Conservation (phyloP, 257 asterid genomes). For the Petunia axillaris region DNA sequence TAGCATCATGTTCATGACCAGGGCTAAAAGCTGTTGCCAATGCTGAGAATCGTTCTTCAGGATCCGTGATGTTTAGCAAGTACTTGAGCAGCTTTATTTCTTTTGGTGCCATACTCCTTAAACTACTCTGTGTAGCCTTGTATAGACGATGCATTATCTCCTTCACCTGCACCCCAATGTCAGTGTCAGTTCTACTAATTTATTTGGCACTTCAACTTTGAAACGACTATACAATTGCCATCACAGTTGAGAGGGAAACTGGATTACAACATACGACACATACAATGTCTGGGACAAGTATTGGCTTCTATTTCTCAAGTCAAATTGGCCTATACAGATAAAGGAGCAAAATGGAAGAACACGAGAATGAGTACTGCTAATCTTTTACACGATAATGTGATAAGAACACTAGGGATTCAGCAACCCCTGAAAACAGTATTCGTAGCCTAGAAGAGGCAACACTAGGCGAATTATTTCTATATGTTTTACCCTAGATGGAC, state of each 20-base stretch:
- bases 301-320: not conserved
- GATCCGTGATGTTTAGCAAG: slow-evolving; percentile 82
- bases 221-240: not conserved
- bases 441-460: too few relatives aligned
- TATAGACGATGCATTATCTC: slow-evolving; percentile 84
- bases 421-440: too few relatives aligned
- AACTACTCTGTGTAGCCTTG: slow-evolving; percentile 82
- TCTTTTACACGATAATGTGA: not conserved
- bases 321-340: not conserved
- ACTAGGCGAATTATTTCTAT: too few relatives aligned
- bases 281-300: not conserved
- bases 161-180: slow-evolving; percentile 62
- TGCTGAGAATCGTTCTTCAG: slow-evolving; percentile 93
- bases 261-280: not conserved
- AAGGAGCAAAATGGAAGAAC: not conserved
- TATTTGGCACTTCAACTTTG: slow-evolving; percentile 5
- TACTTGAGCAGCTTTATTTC: slow-evolving; percentile 85
- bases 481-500: too few relatives aligned
- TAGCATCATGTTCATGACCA: slow-evolving; percentile 64
- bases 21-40: slow-evolving; percentile 93
- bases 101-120: slow-evolving; percentile 83
- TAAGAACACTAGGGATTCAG: too few relatives aligned
- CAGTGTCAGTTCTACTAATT: not conserved
- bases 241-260: not conserved
- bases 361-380: not conserved